phyloP scores from a whole-genome alignment of 2,329 filamentous ascomycete genomes.

The Ophiobolus disseminans region DNA sequence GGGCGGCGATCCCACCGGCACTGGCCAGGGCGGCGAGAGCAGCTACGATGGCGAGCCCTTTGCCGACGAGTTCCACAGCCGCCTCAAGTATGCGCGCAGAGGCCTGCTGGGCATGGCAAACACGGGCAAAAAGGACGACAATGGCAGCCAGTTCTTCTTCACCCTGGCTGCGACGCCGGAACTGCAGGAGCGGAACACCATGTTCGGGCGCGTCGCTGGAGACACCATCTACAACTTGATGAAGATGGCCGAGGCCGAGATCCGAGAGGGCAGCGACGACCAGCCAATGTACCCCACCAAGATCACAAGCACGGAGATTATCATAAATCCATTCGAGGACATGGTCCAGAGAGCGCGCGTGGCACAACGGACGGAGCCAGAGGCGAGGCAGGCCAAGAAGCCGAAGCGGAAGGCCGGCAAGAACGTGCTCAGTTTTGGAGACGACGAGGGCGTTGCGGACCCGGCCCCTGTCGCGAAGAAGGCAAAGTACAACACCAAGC shows the following conservation, averaged over 20 bases:
- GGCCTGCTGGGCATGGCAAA: conserved; percentile 97
- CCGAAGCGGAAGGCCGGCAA: conserved; percentile 76
- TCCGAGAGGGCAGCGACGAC: conserved; percentile 77
- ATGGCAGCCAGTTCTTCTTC: conserved; percentile 97
- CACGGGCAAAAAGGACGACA: conserved; percentile 75
- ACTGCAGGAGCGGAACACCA: conserved; percentile 85
- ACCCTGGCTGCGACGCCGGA: conserved; percentile 84
- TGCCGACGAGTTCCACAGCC: conserved; percentile 88
- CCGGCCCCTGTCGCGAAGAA: conserved; percentile 71
- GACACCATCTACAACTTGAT: conserved; percentile 96
- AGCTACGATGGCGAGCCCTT: conserved; percentile 87
- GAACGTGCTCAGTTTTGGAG: conserved; percentile 78
- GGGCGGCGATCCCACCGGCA: conserved; percentile 92
- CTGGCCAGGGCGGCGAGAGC: conserved; percentile 87
- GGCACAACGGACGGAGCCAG: conserved; percentile 57
- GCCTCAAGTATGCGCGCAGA: conserved; percentile 89
- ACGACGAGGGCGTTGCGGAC: conserved; percentile 65
- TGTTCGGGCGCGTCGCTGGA: conserved; percentile 90
- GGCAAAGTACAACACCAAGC: conserved; percentile 77
- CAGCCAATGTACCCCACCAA: conserved; percentile 85
- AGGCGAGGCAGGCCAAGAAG: conserved; percentile 56
- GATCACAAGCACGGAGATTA: conserved; percentile 74
- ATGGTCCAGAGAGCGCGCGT: conserved; percentile 74
- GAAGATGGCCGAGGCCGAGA: conserved; percentile 88
- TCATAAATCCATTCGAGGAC: conserved; percentile 82